Conservation (phyloP, 345 rosid genomes). For the Rhodamnia argentea region DNA sequence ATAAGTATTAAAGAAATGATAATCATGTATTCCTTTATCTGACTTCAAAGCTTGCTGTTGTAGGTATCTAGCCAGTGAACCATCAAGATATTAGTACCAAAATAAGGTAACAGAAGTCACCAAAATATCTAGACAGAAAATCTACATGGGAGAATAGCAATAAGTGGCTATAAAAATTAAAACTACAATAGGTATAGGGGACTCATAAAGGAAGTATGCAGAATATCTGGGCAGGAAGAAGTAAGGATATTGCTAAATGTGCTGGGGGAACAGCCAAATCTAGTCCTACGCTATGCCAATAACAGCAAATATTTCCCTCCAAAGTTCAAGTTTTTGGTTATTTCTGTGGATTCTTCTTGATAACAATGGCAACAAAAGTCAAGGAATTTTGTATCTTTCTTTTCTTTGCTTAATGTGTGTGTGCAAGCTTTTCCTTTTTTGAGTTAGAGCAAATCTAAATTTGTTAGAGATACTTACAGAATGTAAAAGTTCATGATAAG, state of each 20-base stretch:
- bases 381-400: not conserved
- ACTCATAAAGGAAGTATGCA: not conserved
- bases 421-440: not conserved
- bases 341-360: no score
- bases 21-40: constrained; percentile 34
- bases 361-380: not conserved
- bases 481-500: constrained; percentile 81
- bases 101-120: not conserved
- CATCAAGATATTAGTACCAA: not conserved
- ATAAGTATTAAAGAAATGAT: constrained; percentile 75
- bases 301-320: not conserved
- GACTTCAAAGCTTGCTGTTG: constrained; percentile 41
- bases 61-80: constrained; percentile 43
- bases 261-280: not conserved
- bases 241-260: not conserved
- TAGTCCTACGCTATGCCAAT: not conserved
- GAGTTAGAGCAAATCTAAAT: not conserved
- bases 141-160: not conserved
- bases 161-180: not conserved
- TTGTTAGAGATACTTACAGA: constrained; percentile 27
- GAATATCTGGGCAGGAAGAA: not conserved
- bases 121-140: not conserved
- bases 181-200: not conserved
- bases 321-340: not conserved
- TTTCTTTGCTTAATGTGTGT: not conserved